phyloP scores from a whole-genome alignment of 2,329 filamentous ascomycete species.

The Cyclaneusma minus region DNA sequence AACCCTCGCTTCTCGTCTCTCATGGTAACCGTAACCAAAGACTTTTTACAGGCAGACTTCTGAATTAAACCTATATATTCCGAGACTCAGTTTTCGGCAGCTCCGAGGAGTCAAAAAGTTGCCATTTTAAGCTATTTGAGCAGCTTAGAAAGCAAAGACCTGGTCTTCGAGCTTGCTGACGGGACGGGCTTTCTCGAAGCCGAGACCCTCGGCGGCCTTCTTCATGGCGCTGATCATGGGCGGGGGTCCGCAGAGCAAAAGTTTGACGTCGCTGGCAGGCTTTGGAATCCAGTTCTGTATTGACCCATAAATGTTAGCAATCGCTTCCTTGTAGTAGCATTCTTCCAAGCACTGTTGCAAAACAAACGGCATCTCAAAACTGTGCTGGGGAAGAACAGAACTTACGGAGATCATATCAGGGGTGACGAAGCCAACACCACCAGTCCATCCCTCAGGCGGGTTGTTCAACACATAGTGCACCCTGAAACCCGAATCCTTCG shows the following conservation, averaged over 20 bases:
- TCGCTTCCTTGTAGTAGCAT: neutral
- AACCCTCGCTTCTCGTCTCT: too few species aligned
- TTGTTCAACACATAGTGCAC: slow-evolving; percentile 96
- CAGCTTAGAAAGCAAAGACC: slow-evolving; percentile 84
- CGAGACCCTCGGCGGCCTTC: slow-evolving; percentile 80
- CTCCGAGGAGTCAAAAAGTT: too few species aligned
- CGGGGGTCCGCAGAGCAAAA: slow-evolving; percentile 86
- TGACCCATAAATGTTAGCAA: slow-evolving; percentile 14
- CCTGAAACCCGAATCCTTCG: slow-evolving; percentile 66
- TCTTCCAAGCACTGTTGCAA: neutral
- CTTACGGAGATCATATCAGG: slow-evolving; percentile 82
- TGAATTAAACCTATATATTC: too few species aligned
- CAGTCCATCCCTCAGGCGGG: slow-evolving; percentile 80
- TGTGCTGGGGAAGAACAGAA: slow-evolving; percentile 6
- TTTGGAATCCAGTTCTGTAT: slow-evolving; percentile 64
- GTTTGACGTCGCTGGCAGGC: slow-evolving; percentile 76
- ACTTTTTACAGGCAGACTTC: too few species aligned
- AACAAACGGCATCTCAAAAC: too few species aligned
- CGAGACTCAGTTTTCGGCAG: too few species aligned
- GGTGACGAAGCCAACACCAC: slow-evolving; percentile 89
- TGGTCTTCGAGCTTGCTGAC: slow-evolving; percentile 98
- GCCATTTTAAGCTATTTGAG: too few species aligned
- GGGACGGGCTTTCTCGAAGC: slow-evolving; percentile 81
- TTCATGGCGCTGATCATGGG: slow-evolving; percentile 96
- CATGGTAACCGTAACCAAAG: too few species aligned